Evolutionary conservation across 2,329 filamentous ascomycete genomes (phyloP), one percentile per base, ranked within the genome.

Genomic region (Albifimbria verrucaria): DNA sequence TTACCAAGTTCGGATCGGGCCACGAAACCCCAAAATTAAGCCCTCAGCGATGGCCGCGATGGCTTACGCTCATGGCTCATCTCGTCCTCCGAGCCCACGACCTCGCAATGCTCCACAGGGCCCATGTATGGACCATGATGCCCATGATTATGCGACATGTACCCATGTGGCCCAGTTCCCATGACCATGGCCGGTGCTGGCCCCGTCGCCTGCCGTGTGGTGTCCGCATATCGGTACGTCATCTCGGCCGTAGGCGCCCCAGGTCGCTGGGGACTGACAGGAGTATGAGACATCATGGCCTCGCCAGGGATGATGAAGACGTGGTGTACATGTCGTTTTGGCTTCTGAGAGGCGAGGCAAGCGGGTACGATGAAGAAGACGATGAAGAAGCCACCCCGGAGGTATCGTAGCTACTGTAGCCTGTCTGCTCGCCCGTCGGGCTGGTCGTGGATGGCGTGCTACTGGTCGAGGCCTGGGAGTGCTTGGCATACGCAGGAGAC

Each of bases 191-290:
- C 28, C 10, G 17, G 17, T 17, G 45, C 3, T 23, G 45, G 22
- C 18, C 42, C 42, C 12, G 42, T 15, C 20, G 42, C 18, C 42
- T 48, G 50, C 7, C 54, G 57, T 21, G 64, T 67, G 23, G 65
- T 64, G 47, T 68, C 66, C 3, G 57, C 59, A 54, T 69, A 69
- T 49, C 66, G 63, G 59, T 69, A 69, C 21, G 61, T 55, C 53
- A 68, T 62, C 26, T 67, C 61, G 23, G 57, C 49, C 3, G 55
- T 52, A 17, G 36, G 43, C 32, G 36, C 43, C 6, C 36, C 18
- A 7, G 23, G 4, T 2, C 60, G 56, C 49, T 57, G 48, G 2
- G 59, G 50, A 21, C 55, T 56, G 6, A 43, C 32, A 11, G 59
- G 22, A 3, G 55, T 48, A 42, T 25, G 49, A 26, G 11, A 17